Percentiles rank a stretch among this genome's conserved stretches.
These are phyloP conservation scores for Silene uniflora DNA, from an alignment of 148 eudicot species.

Conservation along the genomic window DNA sequence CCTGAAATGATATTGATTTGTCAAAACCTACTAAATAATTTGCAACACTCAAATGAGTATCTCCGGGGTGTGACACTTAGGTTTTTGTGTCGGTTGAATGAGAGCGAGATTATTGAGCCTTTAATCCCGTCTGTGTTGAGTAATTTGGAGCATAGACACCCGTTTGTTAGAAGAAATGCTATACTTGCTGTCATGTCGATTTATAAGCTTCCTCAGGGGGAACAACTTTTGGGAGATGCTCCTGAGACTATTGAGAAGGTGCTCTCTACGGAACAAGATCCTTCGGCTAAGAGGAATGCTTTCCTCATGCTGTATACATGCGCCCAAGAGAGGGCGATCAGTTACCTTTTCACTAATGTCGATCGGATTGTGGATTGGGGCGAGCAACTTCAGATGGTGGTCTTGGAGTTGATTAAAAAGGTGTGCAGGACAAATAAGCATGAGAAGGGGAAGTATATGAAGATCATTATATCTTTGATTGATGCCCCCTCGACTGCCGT, in stretches of 20 bases:
- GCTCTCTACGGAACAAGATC: constrained; percentile 64
- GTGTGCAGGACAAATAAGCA: constrained; percentile 80
- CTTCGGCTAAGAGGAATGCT: constrained; percentile 86
- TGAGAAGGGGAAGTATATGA: constrained; percentile 84
- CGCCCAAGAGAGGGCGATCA: constrained; percentile 84
- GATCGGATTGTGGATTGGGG: constrained; percentile 80
- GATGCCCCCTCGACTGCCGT: constrained; percentile 84
- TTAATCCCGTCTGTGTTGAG: constrained; percentile 62
- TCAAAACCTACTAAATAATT: constrained; percentile 67
- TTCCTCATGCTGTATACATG: constrained; percentile 82
- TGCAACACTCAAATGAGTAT: constrained; percentile 76
- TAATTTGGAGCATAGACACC: constrained; percentile 70
- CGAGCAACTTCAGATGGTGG: constrained; percentile 85
- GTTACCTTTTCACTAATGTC: constrained; percentile 63
- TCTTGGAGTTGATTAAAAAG: constrained; percentile 81
- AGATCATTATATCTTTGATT: constrained; percentile 73
- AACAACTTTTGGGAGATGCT: constrained; percentile 58
- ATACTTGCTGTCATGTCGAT: constrained; percentile 65
- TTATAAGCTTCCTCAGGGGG: constrained; percentile 78
- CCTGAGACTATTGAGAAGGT: constrained; percentile 74
- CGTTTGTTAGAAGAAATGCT: constrained; percentile 75
- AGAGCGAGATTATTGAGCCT: constrained; percentile 60
- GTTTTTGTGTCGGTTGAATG: constrained; percentile 65
- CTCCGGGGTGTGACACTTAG: constrained; percentile 76
- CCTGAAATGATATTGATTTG: constrained; percentile 82